These are phyloP conservation scores for Urtica urens DNA, from an alignment of 306 rosid genomes.

Conservation along the genomic window DNA sequence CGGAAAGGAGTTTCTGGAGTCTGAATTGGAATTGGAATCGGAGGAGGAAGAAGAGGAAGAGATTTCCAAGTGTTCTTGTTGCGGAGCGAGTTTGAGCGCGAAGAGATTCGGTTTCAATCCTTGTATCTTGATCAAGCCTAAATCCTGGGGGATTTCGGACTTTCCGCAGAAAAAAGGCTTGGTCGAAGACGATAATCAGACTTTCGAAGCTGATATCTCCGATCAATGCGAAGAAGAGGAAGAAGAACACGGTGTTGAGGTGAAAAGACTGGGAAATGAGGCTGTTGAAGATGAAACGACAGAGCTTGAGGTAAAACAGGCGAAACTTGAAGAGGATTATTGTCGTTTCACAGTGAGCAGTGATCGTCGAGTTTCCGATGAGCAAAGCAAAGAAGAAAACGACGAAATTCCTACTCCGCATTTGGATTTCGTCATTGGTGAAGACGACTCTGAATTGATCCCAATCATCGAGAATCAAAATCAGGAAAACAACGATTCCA, in stretches of 20 bases:
- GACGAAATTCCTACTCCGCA: conserved; percentile 35
- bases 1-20: too few species aligned
- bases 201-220: conserved; percentile 32
- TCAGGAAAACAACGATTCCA: conserved; percentile 4
- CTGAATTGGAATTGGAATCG: too few species aligned
- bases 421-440: conserved; percentile 75
- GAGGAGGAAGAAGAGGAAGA: conserved; percentile 23
- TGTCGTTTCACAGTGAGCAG: conserved; percentile 10
- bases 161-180: conserved; percentile 38
- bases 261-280: conserved; percentile 26
- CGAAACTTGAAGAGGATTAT: conserved; percentile 22
- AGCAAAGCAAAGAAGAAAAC: conserved; percentile 15
- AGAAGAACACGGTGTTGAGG: conserved; percentile 31
- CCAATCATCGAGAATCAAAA: conserved; percentile 43
- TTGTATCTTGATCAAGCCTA: conserved; percentile 61
- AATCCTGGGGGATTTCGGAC: conserved; percentile 52
- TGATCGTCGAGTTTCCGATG: conserved; percentile 28
- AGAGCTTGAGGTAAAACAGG: conserved; percentile 28
- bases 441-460: conserved; percentile 61
- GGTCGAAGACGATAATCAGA: conserved; percentile 25
- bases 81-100: conserved; percentile 42
- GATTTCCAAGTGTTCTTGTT: conserved; percentile 58
- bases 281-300: conserved; percentile 29
- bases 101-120: conserved; percentile 45
- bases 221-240: conserved; percentile 51